These are phyloP conservation scores for Monsonia emarginata DNA, from an alignment of 441 rosid species.

Conservation along the genomic window DNA sequence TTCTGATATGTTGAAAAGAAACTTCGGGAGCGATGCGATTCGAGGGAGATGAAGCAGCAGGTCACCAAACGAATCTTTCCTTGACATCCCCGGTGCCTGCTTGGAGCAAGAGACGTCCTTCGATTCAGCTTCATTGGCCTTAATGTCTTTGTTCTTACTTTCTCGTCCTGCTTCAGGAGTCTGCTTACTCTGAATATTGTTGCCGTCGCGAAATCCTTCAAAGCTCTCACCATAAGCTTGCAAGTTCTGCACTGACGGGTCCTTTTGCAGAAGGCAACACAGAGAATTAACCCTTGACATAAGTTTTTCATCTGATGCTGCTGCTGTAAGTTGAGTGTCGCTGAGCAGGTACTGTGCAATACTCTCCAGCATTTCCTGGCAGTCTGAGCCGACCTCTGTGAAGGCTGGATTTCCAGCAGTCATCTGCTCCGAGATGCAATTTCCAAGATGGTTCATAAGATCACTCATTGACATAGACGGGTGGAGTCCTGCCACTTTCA, in stretches of 20 bases:
- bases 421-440: constrained; percentile 58
- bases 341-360: constrained; percentile 73
- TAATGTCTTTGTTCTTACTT: constrained; percentile 15
- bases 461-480: constrained; percentile 84
- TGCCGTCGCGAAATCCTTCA: constrained; percentile 22
- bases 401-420: constrained; percentile 36
- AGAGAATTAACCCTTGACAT: constrained; percentile 96
- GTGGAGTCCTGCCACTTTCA: constrained; percentile 72
- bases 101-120: constrained; percentile 48
- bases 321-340: constrained; percentile 55
- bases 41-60: constrained; percentile 81
- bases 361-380: constrained; percentile 49
- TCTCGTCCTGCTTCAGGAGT: constrained; percentile 28
- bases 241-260: constrained; percentile 37
- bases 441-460: constrained; percentile 62
- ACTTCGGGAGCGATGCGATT: constrained; percentile 78
- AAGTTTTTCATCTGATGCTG: constrained; percentile 72
- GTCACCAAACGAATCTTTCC: constrained; percentile 82
- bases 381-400: constrained; percentile 31
- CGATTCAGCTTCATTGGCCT: constrained; percentile 28
- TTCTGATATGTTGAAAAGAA: constrained; percentile 78
- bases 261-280: constrained; percentile 83
- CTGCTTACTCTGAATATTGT: constrained; percentile 28
- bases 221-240: constrained; percentile 41
- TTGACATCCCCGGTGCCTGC: constrained; percentile 60